These are phyloP conservation scores for Fusarium illudens DNA, from an alignment of 2,329 filamentous ascomycete genomes.

Conservation along the genomic window DNA sequence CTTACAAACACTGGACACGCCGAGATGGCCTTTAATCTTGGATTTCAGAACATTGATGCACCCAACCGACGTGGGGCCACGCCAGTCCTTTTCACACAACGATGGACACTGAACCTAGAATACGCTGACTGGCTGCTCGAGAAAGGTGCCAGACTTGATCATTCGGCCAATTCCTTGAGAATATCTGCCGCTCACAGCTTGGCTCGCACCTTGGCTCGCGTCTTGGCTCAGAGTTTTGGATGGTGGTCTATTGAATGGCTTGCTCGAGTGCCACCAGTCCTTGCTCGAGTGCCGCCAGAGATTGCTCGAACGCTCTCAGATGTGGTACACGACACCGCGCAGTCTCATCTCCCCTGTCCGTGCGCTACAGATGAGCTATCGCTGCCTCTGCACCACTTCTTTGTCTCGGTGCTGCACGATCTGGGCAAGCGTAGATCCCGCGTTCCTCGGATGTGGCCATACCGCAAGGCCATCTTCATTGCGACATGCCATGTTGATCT, in stretches of 20 bases:
- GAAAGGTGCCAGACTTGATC: neutral
- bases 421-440: neutral
- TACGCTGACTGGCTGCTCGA: neutral
- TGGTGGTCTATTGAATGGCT: neutral
- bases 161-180: neutral
- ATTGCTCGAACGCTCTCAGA: neutral
- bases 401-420: neutral
- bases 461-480: neutral
- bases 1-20: neutral
- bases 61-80: neutral
- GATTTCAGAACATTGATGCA: neutral
- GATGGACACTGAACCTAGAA: too few species aligned
- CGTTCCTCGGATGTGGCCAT: neutral
- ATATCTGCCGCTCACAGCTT: neutral
- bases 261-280: neutral
- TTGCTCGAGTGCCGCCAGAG: too few species aligned
- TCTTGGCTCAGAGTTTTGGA: neutral
- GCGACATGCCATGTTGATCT: neutral
- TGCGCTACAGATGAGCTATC: neutral
- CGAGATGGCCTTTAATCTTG: neutral
- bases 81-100: neutral
- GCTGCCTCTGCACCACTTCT: neutral
- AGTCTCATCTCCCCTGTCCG: neutral
- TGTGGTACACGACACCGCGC: neutral
- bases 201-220: too few species aligned